A percentile compares a stretch with the other conserved stretches of the same genome.
Conservation (phyloP, 345 rosid genomes). For the Heritiera littoralis region DNA sequence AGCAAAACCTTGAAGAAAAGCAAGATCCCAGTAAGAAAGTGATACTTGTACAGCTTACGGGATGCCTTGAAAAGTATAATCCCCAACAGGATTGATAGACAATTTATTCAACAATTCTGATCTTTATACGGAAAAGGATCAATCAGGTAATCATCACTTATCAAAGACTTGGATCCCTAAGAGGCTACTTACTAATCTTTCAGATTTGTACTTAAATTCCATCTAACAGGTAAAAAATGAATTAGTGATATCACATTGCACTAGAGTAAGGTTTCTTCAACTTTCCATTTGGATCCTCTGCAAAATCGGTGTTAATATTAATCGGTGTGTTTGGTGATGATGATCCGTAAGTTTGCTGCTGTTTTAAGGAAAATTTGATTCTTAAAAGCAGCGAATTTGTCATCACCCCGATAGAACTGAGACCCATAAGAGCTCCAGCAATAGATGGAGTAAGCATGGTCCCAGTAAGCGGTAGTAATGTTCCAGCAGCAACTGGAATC, state of each 20-base stretch:
- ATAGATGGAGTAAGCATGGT: slow-evolving; percentile 92
- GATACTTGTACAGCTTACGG: too few relatives aligned
- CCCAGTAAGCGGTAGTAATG: slow-evolving; percentile 79
- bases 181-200: neutral
- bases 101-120: too few relatives aligned
- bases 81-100: too few relatives aligned
- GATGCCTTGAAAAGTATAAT: too few relatives aligned
- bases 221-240: neutral
- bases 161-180: too few relatives aligned
- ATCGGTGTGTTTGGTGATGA: slow-evolving; percentile 16
- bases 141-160: too few relatives aligned
- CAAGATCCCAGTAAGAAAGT: too few relatives aligned
- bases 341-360: neutral
- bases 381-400: slow-evolving; percentile 81
- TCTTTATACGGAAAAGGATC: too few relatives aligned
- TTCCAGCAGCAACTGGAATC: slow-evolving; percentile 86
- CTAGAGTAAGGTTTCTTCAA: too few relatives aligned
- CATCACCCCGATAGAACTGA: slow-evolving; percentile 95
- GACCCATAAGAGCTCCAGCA: slow-evolving; percentile 96
- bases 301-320: neutral
- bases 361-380: neutral
- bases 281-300: too few relatives aligned
- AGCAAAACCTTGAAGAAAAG: too few relatives aligned
- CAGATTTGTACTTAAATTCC: neutral
- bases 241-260: neutral